Evolutionary conservation across 331 rosid species (phyloP), one percentile per base, ranked within the genome.

Genomic region (Dryas integrifolia): DNA sequence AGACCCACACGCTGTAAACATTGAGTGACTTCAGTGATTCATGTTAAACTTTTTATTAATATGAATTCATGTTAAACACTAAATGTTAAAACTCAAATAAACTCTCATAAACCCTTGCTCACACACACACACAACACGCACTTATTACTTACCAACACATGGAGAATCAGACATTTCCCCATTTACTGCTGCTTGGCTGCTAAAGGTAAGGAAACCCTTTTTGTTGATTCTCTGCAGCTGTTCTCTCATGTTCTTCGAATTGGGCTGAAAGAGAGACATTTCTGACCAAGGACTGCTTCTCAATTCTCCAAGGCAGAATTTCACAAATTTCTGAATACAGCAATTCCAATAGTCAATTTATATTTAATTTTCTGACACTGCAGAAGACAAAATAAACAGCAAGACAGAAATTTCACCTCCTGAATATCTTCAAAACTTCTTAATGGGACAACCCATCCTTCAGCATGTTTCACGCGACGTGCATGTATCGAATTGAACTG

Each of bases 281-380:
- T 95, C 98, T 43, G 97, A 91, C 98, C 98, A 95, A 39, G 98
- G 98, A 72, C 87, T 89, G 88, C 86, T 95, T 83, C 86, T 95
- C 90, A 95, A 82, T 81, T 87, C 88, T 76, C 98, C 96, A 79
- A 85, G 84, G 82, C 96, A 95, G 82, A 76, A 85, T 78, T 88
- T 24, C 84, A 74, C 87, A 81, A 95, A 95, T 81, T 89, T 89
- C 98, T 95, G 96, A 69, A 73, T 46, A 49, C 39, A 80, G 65
- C 39, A 88, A 76, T 24, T 46, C 26, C 24, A 58, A 66, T 18
- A 64, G 52, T 51, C 63, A 77, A 72, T 68, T 70, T 70, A 69
- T 58, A 57, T 18, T 3, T 16, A 72, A 58, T 51, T 50, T 49
- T 35, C 50, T 11, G 2, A 41, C 70, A 9, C 46, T 11, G 61